Evolutionary conservation across 2,329 filamentous ascomycete species (phyloP).

Genomic region (Xylaria sp.): DNA sequence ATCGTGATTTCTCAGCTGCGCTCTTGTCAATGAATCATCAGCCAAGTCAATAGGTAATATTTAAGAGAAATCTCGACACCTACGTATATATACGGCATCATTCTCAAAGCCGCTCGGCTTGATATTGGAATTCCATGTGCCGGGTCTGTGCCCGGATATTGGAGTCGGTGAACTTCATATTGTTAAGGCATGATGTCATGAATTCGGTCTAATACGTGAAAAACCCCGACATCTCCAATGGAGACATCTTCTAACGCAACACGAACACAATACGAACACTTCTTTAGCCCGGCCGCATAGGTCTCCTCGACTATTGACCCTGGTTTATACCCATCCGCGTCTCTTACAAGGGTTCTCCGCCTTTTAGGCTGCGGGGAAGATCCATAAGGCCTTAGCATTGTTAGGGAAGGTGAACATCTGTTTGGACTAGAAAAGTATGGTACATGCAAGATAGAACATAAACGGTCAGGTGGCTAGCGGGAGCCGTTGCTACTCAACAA

Average conservation of each 20-base stretch:
- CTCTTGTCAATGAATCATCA: background rate
- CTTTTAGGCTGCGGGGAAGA: constrained; percentile 7
- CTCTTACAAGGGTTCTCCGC: background rate
- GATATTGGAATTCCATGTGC: background rate
- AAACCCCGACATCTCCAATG: constrained; percentile 9
- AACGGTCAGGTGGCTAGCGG: background rate
- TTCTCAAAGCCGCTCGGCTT: background rate
- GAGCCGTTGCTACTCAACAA: background rate
- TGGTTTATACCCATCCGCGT: constrained; percentile 10
- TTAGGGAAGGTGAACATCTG: too few relatives aligned
- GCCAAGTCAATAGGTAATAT: background rate
- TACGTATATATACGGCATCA: background rate
- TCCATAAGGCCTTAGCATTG: background rate
- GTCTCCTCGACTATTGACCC: background rate
- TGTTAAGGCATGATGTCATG: constrained; percentile 2
- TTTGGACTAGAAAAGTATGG: background rate
- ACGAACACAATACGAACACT: background rate
- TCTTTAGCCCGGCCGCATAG: background rate
- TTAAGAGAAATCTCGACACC: background rate
- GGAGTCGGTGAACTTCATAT: background rate
- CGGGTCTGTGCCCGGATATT: background rate
- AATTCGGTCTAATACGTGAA: constrained; percentile 8
- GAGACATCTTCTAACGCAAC: background rate
- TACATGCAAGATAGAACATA: background rate
- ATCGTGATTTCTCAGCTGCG: constrained; percentile 2